Evolutionary conservation across 2,329 filamentous ascomycete genomes (phyloP).

Genomic region (Sclerotinia nivalis): DNA sequence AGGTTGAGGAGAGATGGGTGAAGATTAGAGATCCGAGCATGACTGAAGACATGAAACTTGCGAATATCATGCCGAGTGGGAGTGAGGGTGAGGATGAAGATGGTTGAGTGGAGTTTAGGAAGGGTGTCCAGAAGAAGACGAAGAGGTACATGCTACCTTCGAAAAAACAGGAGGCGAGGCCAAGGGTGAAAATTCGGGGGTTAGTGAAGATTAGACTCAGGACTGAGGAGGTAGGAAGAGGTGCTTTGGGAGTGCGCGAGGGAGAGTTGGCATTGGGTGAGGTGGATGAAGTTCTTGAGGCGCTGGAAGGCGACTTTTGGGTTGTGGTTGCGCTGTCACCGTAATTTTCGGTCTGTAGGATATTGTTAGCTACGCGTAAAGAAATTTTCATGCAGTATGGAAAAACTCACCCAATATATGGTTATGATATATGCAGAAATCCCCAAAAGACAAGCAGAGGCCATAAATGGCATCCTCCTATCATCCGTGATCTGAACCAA

Average conservation of each 20-base stretch:
- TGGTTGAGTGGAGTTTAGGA: constrained; percentile 47
- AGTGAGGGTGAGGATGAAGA: constrained; percentile 49
- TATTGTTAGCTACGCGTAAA: background rate
- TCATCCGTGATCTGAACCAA: constrained; percentile 51
- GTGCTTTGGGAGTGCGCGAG: background rate
- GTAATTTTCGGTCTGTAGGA: constrained; percentile 52
- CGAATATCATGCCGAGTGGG: constrained; percentile 55
- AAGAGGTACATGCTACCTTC: constrained; percentile 64
- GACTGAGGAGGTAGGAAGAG: constrained; percentile 17
- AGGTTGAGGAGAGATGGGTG: constrained; percentile 42
- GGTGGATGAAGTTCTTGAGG: constrained; percentile 20
- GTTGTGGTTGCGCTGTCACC: constrained; percentile 40
- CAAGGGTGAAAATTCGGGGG: constrained; percentile 52
- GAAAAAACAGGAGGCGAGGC: constrained; percentile 56
- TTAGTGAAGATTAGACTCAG: constrained; percentile 42
- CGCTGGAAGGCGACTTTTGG: constrained; percentile 23
- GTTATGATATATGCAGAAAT: constrained; percentile 50
- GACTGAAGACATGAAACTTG: constrained; percentile 59
- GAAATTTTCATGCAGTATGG: background rate
- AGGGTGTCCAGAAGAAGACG: constrained; percentile 62
- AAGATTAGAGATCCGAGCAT: constrained; percentile 60
- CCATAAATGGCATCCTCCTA: constrained; percentile 55
- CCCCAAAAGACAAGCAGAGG: constrained; percentile 45
- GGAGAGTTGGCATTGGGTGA: background rate
- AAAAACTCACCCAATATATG: constrained; percentile 49